phyloP scores from a whole-genome alignment of 1,284 basidiomycete species.

The Ustilago tritici region DNA sequence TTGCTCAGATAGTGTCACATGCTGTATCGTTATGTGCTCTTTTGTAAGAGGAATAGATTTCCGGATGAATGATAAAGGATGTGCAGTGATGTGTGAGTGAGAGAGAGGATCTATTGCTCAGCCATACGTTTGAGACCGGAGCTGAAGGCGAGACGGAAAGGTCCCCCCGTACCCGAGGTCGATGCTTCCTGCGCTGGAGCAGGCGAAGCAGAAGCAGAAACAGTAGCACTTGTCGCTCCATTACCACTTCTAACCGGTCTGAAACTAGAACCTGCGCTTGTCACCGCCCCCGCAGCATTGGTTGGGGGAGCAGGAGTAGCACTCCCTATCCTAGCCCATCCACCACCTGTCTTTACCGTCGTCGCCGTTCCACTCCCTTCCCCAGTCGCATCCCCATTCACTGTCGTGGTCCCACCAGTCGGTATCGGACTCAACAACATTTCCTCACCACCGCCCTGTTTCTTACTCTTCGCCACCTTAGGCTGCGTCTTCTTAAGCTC shows the following conservation, averaged over 20 bases:
- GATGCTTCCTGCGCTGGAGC: conserved; percentile 1
- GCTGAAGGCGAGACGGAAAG: conserved; percentile 30
- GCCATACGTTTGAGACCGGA: conserved; percentile 31
- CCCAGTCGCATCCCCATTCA: conserved; percentile 10
- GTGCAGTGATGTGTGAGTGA: not conserved
- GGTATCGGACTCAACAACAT: conserved; percentile 14
- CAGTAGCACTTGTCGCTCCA: not conserved
- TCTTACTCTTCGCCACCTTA: conserved; percentile 1
- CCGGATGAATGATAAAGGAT: not conserved
- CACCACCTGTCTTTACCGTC: conserved; percentile 22
- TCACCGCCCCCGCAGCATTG: not conserved
- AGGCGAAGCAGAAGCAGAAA: conserved; percentile 7
- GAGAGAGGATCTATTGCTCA: conserved; percentile 7
- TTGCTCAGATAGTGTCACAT: conserved; percentile 16
- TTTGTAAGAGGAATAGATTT: not conserved
- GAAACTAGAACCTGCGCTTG: conserved; percentile 8
- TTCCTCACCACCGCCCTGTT: conserved; percentile 8
- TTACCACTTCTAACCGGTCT: conserved; percentile 12
- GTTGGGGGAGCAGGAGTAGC: conserved; percentile 29
- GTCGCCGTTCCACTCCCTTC: conserved; percentile 2
- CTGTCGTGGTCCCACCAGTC: conserved; percentile 1
- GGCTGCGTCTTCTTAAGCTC: conserved; percentile 30
- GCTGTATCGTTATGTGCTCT: conserved; percentile 3
- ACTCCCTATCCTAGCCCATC: conserved; percentile 45
- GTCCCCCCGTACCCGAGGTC: conserved; percentile 1